Evolutionary conservation across 371 early-diverging fungal species (phyloP).

Genomic region (Smittium mucronatum): DNA sequence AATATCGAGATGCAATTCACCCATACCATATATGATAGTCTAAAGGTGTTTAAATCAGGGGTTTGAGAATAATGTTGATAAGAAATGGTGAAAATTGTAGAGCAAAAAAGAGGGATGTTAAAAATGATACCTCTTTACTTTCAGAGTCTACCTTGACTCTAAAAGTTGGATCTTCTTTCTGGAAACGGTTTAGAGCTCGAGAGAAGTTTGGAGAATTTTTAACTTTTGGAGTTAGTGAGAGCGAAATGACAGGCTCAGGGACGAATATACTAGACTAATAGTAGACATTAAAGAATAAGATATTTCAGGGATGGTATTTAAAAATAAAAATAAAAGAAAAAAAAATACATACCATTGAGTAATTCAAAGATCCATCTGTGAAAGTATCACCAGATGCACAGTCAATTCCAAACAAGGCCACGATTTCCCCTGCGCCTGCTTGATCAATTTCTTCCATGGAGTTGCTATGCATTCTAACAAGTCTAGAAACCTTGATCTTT

Average conservation of each 20-base stretch:
- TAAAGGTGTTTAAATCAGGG: no score
- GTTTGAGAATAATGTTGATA: no score
- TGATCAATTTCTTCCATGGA: constrained; percentile 95
- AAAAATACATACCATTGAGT: constrained; percentile 48
- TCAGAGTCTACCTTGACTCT: constrained; percentile 85
- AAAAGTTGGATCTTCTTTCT: constrained; percentile 96
- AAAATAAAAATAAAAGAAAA: not conserved
- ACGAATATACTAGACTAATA: constrained; percentile 80
- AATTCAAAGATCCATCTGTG: constrained; percentile 69
- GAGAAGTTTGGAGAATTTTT: constrained; percentile 87
- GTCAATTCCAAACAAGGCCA: constrained; percentile 95
- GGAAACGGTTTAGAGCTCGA: constrained; percentile 88
- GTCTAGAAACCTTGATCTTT: constrained; percentile 85
- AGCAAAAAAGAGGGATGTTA: not conserved
- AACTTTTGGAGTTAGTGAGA: constrained; percentile 76
- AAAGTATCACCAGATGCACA: constrained; percentile 97
- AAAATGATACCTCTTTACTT: constrained; percentile 51
- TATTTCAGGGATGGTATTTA: not conserved
- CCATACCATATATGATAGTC: constrained; percentile 88
- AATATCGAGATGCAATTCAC: constrained; percentile 82
- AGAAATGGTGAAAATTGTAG: no score
- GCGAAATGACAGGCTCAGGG: constrained; percentile 92
- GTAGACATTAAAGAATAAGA: not conserved
- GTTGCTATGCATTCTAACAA: constrained; percentile 96
- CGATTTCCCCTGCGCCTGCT: constrained; percentile 92